Evolutionary conservation across 75 land plant genomes (phyloP), one percentile per base, ranked within the genome.

Genomic region (Azolla pinnata): DNA sequence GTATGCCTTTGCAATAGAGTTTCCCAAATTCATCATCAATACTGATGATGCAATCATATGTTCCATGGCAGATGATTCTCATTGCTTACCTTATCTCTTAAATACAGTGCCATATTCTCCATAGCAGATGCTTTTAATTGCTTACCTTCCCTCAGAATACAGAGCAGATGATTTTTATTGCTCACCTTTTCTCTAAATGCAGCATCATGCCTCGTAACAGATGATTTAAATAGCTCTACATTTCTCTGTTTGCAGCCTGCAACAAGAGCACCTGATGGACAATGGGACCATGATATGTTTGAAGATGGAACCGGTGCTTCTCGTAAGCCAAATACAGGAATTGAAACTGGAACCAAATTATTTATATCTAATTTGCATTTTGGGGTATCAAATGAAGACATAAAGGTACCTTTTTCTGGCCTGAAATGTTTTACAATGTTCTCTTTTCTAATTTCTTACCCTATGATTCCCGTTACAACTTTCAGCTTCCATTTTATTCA

Each of bases 331-430:
- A 46, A 46, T 46, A 46, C 49, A 46, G 49, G 49, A 4, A 84
- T 88, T 31, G 97, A 91, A 60, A 88, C 95, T 0, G 96, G 96
- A 8, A 85, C 90, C 3, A 88, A 82, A 77, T 81, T 92, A 2
- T 81, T 76, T 51, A 70, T 92, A 5, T 83, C 90, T 12, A 92
- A 92, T 57, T 64, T 92, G 42, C 90, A 92, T 60, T 85, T 73
- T 33, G 97, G 87, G 0, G 97, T 92, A 32, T 92, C 97, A 5
- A 88, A 76, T 44, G 97, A 92, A 17, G 97, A 92, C 58, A 73
- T 92, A 53, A 92, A 88, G 96, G 97, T 88, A 29, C 50, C 40
- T 57, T 28, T 29, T 16, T 42, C 9, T 61, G 49, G 42, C 30
- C 31, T 44, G 29, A 2, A 2, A 23, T 58, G 24, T 40, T 30